Conservation (phyloP, 345 rosid species). For the Populus simonii region DNA sequence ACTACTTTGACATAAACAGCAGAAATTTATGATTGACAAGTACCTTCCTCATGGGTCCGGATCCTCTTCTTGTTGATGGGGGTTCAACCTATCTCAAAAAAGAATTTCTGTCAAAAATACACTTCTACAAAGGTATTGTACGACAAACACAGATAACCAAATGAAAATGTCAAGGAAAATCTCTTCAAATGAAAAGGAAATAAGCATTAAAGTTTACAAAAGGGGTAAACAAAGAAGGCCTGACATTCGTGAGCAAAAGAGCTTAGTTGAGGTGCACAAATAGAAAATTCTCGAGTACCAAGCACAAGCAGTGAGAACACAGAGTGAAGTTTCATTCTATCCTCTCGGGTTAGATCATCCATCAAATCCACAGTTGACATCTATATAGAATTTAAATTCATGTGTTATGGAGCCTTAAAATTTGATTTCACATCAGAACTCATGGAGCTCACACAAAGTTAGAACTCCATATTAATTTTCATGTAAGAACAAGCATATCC, state of each 20-base stretch:
- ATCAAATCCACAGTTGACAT: too few species aligned
- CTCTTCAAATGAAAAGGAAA: not conserved
- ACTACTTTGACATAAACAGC: not conserved
- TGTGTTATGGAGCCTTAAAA: too few species aligned
- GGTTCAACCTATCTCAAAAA: constrained; percentile 45
- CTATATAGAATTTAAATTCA: too few species aligned
- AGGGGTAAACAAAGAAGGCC: not conserved
- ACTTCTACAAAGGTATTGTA: not conserved
- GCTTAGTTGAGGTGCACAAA: not conserved
- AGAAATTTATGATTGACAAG: not conserved
- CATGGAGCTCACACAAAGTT: too few species aligned
- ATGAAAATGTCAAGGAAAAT: not conserved
- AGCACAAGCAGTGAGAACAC: too few species aligned
- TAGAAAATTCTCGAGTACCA: too few species aligned
- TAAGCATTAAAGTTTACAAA: not conserved
- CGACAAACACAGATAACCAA: not conserved
- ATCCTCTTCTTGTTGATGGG: constrained; percentile 56
- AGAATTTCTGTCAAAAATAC: not conserved
- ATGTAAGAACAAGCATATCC: too few species aligned
- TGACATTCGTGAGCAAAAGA: not conserved
- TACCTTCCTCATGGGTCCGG: constrained; percentile 83
- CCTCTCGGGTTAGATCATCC: not conserved
- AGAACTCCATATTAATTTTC: too few species aligned
- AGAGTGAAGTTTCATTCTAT: not conserved
- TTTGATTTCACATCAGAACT: too few species aligned